A percentile compares a stretch with the other conserved stretches of the same genome.
These are phyloP conservation scores for Hypoxylon rickii DNA, from an alignment of 495 filamentous ascomycete species.

Conservation along the genomic window DNA sequence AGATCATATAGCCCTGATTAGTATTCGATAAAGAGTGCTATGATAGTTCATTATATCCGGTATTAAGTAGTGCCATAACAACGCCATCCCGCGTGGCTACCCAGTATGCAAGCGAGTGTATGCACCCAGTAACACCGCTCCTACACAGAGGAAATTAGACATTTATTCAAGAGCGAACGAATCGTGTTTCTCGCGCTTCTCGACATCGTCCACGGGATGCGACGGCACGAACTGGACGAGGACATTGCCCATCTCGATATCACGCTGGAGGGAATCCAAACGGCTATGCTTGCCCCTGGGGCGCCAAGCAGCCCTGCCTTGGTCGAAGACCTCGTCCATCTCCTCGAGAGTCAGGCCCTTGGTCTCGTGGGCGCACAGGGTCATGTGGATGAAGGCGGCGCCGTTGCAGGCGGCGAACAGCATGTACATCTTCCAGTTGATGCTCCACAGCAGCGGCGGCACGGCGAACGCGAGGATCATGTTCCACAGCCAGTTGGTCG, in stretches of 20 bases:
- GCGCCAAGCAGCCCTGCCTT: constrained; percentile 56
- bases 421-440: constrained; percentile 65
- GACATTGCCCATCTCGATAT: constrained; percentile 57
- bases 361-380: constrained; percentile 75
- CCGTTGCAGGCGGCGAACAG: constrained; percentile 74
- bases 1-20: no score
- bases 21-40: no score
- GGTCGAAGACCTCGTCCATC: constrained; percentile 63
- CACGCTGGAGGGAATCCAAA: constrained; percentile 53
- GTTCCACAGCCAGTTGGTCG: constrained; percentile 75
- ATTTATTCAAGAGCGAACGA: no score
- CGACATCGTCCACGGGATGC: no score
- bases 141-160: no score
- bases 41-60: no score
- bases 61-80: no score
- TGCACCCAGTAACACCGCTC: no score
- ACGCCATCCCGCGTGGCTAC: no score
- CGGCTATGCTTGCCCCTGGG: constrained; percentile 45
- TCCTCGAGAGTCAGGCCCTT: constrained; percentile 79
- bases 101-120: no score
- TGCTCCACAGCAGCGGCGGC: constrained; percentile 59
- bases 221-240: no score
- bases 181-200: no score
- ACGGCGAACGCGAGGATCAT: constrained; percentile 67
- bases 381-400: constrained; percentile 70